Evolutionary conservation across 768 basidiomycete genomes (phyloP), one percentile per base, ranked within the genome.

Genomic region (Mycena metata): DNA sequence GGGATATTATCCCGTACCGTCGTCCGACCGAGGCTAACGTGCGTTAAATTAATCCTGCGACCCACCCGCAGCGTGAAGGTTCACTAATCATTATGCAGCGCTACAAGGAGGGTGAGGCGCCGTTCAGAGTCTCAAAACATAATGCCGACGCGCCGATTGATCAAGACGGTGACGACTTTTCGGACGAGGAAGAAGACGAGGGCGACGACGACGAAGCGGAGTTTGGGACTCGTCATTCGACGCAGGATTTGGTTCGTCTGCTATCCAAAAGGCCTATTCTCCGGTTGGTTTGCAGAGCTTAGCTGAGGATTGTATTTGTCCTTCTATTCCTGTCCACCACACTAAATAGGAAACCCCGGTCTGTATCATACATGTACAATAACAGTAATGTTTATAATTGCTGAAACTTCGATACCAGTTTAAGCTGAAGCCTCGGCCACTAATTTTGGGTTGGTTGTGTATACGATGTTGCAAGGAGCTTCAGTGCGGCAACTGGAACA

Each of bases 1-100:
- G 49, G 52, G 52, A 67, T n/a, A 39, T 67, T 35, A 54, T 67
- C 11, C 66, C 66, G 24, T 61, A 60, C 39, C 24, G 13, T 24
- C 43, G 59, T 19, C 66, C 66, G 51, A 46, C 43, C 21, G 59
- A 36, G 4, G 52, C 23, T 17, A 60, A 49, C 30, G 59, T 67
- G 50, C 21, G 66, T 60, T 12, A 35, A 13, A n/a, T n/a, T 35
- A 7, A 21, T n/a, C 7, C 2, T 5, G 23, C 30, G 8, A 21
- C 26, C n/a, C 16, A 21, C 26, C n/a, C 16, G 17, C 13, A 1
- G 41, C 4, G 26, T 23, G 30, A 12, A 10, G 5, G 6, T 42
- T 56, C 4, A n/a, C 13, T 55, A 12, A 55, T 23, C 3, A 21
- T 42, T 33, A 2, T 50, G 21, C 64, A 65, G 55, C 45, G 35